Evolutionary conservation across 352 stramenopile genomes (phyloP).

Genomic region (Phytopythium delawarense): DNA sequence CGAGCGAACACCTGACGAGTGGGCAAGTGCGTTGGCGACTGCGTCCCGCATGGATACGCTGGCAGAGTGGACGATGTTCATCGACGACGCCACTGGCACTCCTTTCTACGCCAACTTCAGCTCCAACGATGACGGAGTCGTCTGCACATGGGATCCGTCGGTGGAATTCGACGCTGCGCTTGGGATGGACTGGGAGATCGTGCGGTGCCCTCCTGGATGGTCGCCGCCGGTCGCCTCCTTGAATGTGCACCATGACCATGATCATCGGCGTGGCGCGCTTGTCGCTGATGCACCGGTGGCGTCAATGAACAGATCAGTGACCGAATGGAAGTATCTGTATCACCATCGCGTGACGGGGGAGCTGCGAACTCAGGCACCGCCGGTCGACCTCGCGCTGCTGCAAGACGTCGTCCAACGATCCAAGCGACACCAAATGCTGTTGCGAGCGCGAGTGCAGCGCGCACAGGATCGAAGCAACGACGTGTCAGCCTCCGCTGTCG

Average conservation of each 20-base stretch:
- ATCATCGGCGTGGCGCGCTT: not conserved
- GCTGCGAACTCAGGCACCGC: conserved; percentile 34
- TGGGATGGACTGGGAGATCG: conserved; percentile 52
- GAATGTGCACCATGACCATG: conserved; percentile 4
- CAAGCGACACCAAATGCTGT: conserved; percentile 51
- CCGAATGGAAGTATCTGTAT: conserved; percentile 54
- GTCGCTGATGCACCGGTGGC: not conserved
- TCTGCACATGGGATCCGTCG: conserved; percentile 50
- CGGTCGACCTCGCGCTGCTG: conserved; percentile 51
- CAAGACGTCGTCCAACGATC: conserved; percentile 75
- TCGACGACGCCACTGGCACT: conserved; percentile 45
- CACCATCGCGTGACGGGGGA: conserved; percentile 56
- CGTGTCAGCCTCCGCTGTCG: conserved; percentile 43
- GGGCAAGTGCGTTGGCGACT: conserved; percentile 28
- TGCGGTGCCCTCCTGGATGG: conserved; percentile 25
- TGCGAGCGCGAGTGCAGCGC: conserved; percentile 55
- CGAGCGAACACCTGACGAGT: conserved; percentile 33
- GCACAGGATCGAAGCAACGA: conserved; percentile 30
- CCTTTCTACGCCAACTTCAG: conserved; percentile 35
- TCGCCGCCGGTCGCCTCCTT: conserved; percentile 4
- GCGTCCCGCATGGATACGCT: conserved; percentile 54
- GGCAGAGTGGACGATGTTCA: conserved; percentile 74
- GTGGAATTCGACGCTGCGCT: conserved; percentile 71
- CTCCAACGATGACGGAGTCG: conserved; percentile 12
- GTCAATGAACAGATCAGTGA: not conserved